Base-by-base conservation (phyloP, 257 asterid genomes). In the Catharanthus roseus region DNA sequence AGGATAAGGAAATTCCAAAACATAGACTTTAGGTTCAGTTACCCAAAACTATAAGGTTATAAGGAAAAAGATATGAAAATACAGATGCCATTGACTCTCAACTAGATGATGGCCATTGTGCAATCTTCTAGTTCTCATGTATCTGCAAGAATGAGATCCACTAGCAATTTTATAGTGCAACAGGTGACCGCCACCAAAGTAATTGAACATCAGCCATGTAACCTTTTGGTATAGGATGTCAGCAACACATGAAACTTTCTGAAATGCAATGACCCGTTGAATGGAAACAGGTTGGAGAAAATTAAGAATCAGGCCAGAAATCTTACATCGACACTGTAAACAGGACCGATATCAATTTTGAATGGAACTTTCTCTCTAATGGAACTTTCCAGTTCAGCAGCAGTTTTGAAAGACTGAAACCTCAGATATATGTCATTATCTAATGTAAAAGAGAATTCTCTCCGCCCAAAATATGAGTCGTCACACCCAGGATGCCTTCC, bases 401-500 rank as follows among this genome's bases (percentile, higher is more conserved):
- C 82, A 53, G 70, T 80, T 74, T 80, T 86, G 80, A 88, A 92
- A 19, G 98, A 92, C 82, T 88, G 97, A 78, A 79, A 92, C 69
- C 96, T 88, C 80, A 88, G 10, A 70, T 90, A 92, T 68, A 88
- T 86, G 29, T 92, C 96, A 80, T 88, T 87, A 24, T 87, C 96
- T 79, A 89, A 78, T 6, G 98, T 88, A 84, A 90, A 93, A 54
- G 98, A 93, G 73, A 92, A 86, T 75, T 89, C 98, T 75, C 98
- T 88, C 34, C 96, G 79, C 21, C 96, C 96, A 63, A 86, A 85
- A 80, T 87, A 93, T 70, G 99, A 93, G 29, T 79, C 85, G 75
- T 91, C 97, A 79, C 99, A 93, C 10, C 99, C 99, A 41, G 99
- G 97, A 80, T 93, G 99, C 75, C 86, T 93, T 74, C 97, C 96